Percentiles rank a stretch among this genome's conserved stretches.
phyloP scores from a whole-genome alignment of 176 grass and related monocot species.

The Hordeum marinum region DNA sequence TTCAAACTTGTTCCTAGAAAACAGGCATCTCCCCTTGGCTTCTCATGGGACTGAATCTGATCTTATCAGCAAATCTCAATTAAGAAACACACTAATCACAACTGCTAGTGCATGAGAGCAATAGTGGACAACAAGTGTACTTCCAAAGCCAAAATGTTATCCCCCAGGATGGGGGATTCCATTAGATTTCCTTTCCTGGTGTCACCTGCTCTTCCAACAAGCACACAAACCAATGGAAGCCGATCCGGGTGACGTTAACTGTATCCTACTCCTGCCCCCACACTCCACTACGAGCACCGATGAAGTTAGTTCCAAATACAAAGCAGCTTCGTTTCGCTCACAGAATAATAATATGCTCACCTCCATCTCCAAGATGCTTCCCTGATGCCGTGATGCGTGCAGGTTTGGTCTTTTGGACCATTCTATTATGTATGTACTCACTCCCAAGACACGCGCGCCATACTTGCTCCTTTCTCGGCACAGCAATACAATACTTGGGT shows the following conservation, averaged over 20 bases:
- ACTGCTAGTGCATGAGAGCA: background rate
- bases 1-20: conserved; percentile 4
- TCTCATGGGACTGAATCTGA: conserved; percentile 12
- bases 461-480: conserved; percentile 28
- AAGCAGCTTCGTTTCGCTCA: conserved; percentile 29
- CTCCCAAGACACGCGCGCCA: conserved; percentile 30
- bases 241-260: conserved; percentile 28
- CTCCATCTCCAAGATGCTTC: conserved; percentile 32
- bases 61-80: conserved; percentile 27
- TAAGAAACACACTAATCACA: conserved; percentile 26
- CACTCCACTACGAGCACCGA: conserved; percentile 26
- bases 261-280: conserved; percentile 43
- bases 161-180: conserved; percentile 40
- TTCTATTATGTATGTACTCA: conserved; percentile 21
- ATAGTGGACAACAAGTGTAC: conserved; percentile 20
- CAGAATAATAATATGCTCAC: conserved; percentile 29
- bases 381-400: conserved; percentile 37
- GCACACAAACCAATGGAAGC: conserved; percentile 29
- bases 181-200: conserved; percentile 43
- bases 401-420: conserved; percentile 19
- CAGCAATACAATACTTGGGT: conserved; percentile 28
- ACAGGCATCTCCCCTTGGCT: conserved; percentile 1
- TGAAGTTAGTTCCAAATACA: conserved; percentile 33
- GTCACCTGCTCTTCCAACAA: conserved; percentile 56
- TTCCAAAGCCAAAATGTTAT: conserved; percentile 35